A percentile compares a stretch with the other conserved stretches of the same genome.
These are phyloP conservation scores for Cnidoscolus chayamansa DNA, from an alignment of 441 rosid species.

Conservation along the genomic window DNA sequence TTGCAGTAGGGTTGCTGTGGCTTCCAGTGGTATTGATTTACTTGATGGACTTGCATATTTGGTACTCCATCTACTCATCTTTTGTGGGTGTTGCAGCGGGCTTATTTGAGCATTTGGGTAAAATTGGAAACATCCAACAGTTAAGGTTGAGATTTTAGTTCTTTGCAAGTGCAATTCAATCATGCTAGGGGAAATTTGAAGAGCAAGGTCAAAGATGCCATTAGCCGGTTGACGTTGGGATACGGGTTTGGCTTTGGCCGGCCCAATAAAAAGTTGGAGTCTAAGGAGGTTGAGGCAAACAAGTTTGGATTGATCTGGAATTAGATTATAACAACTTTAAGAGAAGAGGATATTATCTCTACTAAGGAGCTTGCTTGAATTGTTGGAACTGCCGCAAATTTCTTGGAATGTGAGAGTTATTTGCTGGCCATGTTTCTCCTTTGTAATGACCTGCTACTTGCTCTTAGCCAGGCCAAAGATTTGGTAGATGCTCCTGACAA, in stretches of 20 bases:
- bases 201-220: slow-evolving; percentile 72
- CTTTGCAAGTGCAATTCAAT: slow-evolving; percentile 91
- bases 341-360: slow-evolving; percentile 91
- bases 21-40: slow-evolving; percentile 76
- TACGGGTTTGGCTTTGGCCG: slow-evolving; percentile 64
- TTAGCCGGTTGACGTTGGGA: slow-evolving; percentile 75
- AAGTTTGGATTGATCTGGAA: slow-evolving; percentile 90
- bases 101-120: slow-evolving; percentile 79
- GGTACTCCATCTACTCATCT: slow-evolving; percentile 81
- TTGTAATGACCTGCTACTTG: slow-evolving; percentile 81
- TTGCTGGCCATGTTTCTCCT: slow-evolving; percentile 90
- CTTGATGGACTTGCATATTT: slow-evolving; percentile 85
- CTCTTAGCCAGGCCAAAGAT: slow-evolving; percentile 82
- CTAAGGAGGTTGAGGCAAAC: slow-evolving; percentile 78
- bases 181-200: slow-evolving; percentile 63
- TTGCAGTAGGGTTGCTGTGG: slow-evolving; percentile 78
- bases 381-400: slow-evolving; percentile 75
- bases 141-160: slow-evolving; percentile 83
- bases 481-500: slow-evolving; percentile 81
- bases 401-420: slow-evolving; percentile 78
- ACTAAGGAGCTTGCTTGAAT: slow-evolving; percentile 60
- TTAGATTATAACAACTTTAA: slow-evolving; percentile 64
- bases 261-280: slow-evolving; percentile 81
- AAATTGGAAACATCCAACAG: slow-evolving; percentile 79
- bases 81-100: slow-evolving; percentile 82